phyloP scores from a whole-genome alignment of 352 stramenopile genomes.

The Pythium apleroticum region DNA sequence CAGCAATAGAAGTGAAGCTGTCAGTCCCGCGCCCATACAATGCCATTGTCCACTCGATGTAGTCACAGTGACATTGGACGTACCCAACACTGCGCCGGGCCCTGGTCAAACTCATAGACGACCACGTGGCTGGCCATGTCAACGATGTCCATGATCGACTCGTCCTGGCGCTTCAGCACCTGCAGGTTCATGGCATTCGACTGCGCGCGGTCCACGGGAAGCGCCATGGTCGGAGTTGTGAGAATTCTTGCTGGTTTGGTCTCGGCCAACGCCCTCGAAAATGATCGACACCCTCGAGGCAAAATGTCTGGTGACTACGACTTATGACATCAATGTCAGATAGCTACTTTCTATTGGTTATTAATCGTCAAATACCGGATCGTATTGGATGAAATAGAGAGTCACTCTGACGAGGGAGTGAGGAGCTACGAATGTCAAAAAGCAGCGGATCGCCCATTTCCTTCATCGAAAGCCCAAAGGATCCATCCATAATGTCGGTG shows the following conservation, averaged over 20 bases:
- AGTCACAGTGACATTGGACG: slow-evolving; percentile 6
- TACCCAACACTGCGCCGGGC: slow-evolving; percentile 73
- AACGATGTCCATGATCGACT: slow-evolving; percentile 77
- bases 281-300: slow-evolving; percentile 15
- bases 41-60: not conserved
- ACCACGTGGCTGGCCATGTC: slow-evolving; percentile 86
- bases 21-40: not conserved
- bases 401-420: slow-evolving; percentile 8
- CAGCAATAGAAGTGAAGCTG: not conserved
- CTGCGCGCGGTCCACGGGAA: slow-evolving; percentile 68
- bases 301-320: slow-evolving; percentile 28
- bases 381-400: slow-evolving; percentile 12
- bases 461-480: not conserved
- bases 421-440: slow-evolving; percentile 5
- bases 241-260: slow-evolving; percentile 7
- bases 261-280: not conserved
- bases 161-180: slow-evolving; percentile 83
- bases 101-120: slow-evolving; percentile 88
- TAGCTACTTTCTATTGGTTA: not conserved
- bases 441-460: not conserved
- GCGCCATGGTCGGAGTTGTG: slow-evolving; percentile 24
- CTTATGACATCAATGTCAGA: slow-evolving; percentile 26
- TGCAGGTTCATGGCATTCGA: slow-evolving; percentile 87
- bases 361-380: not conserved
- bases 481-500: slow-evolving; percentile 20